Base-by-base conservation (phyloP, 441 rosid species). In the Gossypium trilobum region DNA sequence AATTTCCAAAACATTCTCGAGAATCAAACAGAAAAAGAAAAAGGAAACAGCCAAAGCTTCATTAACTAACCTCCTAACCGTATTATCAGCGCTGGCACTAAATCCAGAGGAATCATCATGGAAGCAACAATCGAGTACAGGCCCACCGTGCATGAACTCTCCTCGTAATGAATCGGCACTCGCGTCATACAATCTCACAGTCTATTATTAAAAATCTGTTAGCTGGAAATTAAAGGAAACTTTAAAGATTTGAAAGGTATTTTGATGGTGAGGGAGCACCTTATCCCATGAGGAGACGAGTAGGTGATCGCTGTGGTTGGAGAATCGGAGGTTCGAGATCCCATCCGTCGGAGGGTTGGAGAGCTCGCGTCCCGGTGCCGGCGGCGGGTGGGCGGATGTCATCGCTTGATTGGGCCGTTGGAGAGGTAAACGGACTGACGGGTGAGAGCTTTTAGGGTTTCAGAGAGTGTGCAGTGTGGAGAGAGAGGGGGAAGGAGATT, bases 241-340 rank as follows among this genome's bases (percentile, higher is more conserved):
- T 19, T 4, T 0, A 54, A 17, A 48, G 48, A 14, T n/a, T 22
- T 9, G 39, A 1, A 4, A 67, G 2, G 25, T 54, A 29, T 16
- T 27, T 33, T 52, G 52, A 36, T 51, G 57, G 68, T 39, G 72
- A 50, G 67, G n/a, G 27, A 0, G 72, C 78, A 90, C 98, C 97
- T 91, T 92, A 82, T 95, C 99, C 97, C 97, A 95, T 0, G 99
- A 94, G 68, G 99, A 94, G 68, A 94, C 97, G 78, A 94, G 99
- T 44, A 94, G 90, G 85, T 88, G 91, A 69, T 94, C 97, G 80
- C 96, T 92, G 79, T 87, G 94, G 75, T 94, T 92, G 54, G 99
- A 94, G 82, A 90, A 94, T 16, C 96, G 92, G 59, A 94, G 89
- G 86, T 92, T 94, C 7, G 99, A 90, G 82, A 94, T 91, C 71